Evolutionary conservation across 2,329 filamentous ascomycete species (phyloP), one percentile per base, ranked within the genome.

Genomic region (Tolypocladium sp.): DNA sequence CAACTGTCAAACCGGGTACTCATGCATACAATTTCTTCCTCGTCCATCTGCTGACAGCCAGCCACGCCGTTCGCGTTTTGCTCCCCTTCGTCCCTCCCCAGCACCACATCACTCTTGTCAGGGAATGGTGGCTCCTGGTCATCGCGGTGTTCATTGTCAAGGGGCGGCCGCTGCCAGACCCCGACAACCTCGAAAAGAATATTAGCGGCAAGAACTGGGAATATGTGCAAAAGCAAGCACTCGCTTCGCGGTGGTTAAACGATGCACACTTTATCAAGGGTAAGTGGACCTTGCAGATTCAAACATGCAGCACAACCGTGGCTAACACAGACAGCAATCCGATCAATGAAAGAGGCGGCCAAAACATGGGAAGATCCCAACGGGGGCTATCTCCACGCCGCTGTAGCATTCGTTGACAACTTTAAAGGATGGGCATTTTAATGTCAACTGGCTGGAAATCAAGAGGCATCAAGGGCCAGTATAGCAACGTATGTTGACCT

Each of bases 261-360:
- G 91, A 97, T 74, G 82, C 90, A 22, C 90, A 96, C 73, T 97
- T 86, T 69, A 86, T 97, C 38, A 96, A 97, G 76, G 85, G 89
- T 86, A 74, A 70, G 55, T 27, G 7, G 8, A 25, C 13, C 40
- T 38, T 13, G 44, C 10, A 22, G 25, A 22, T 35, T 22, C 30
- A 37, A 12, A 10, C 30, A 22, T 37, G 49, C 20, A 22, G 30
- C 49, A 13, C 35, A 7, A 30, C 38, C 15, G 13, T 22, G 61
- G 61, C 58, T 66, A 56, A 22, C 38, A 10, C n/a, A 25, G 12
- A 57, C 54, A 87, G 89, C 82, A 20, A 76, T 92, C 57, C 83
- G 91, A 51, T 85, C 90, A 2, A 87, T 93, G 78, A 86, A 79
- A 71, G 90, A 90, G 69, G 88, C 87, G 22, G 85, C 86, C 17